Base-by-base conservation (phyloP, 1,284 basidiomycete genomes). In the Takashimella tepidaria region DNA sequence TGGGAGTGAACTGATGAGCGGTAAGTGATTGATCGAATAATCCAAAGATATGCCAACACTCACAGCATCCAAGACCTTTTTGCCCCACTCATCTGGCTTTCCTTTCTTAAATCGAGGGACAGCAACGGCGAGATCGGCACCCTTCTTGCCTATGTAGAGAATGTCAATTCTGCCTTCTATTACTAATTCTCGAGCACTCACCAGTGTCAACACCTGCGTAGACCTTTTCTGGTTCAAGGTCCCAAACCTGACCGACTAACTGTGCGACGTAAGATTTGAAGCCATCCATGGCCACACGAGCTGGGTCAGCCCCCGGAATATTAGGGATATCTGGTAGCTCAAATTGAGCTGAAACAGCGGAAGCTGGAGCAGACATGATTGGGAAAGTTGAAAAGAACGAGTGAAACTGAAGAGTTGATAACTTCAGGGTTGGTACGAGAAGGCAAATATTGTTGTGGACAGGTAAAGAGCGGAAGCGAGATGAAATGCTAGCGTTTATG, bases 101-200 rank as follows among this genome's bases (percentile, higher is more conserved):
- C 85, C 84, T 47, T 97, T 80, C 61, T 89, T 82, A 78, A 95
- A 98, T 54, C 95, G 83, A 23, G 93, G 90, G 42, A 98, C 76
- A 4, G 96, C 92, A 26, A 98, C 83, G 0, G 88, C 89, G 65
- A 96, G 92, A 77, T 99, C 95, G 45, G 83, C 85, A 16, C 88
- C 89, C 76, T 95, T 93, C 77, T 92, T 92, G 47, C 89, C 89
- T 66, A 51, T n/a, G 24, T 11, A n/a, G n/a, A n/a, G n/a, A n/a
- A n/a, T n/a, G n/a, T n/a, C n/a, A n/a, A n/a, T n/a, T n/a, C n/a
- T n/a, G n/a, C n/a, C n/a, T n/a, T n/a, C n/a, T n/a, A n/a, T n/a
- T n/a, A n/a, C n/a, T n/a, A n/a, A n/a, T n/a, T n/a, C n/a, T n/a
- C n/a, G n/a, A 12, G 19, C 23, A 54, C 67, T 45, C 37, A 68